Evolutionary conservation across 495 filamentous ascomycete genomes (phyloP), one percentile per base, ranked within the genome.

Genomic region (Aspergillus sclerotioniger): DNA sequence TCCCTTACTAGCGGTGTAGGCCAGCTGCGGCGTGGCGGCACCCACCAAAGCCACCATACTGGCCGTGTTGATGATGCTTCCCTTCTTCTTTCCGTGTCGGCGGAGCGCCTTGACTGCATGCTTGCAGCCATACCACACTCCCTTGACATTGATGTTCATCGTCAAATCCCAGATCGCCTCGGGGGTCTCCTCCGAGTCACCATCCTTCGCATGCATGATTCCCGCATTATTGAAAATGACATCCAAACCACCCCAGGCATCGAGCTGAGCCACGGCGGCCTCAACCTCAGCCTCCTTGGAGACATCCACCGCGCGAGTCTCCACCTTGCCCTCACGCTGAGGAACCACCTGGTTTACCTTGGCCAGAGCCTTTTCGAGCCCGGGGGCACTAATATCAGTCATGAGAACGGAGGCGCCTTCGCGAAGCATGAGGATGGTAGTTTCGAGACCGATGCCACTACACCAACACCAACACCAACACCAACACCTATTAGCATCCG

Each of bases 151-250:
- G 79, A 98, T 94, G 59, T 81, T 83, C 55, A 95, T 90, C 7
- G 94, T 98, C 55, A 92, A 75, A 67, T 98, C 91, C 94, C 94
- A 98, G 76, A 98, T 91, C 54, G 82, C 84, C 75, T 97, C 91
- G 12, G 90, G 85, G 1, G 91, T 96, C 56, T 85, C 79, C 57
- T 95, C 74, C 19, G 93, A 90, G 72, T 96, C 92, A 59, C 83
- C 88, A 70, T 98, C 94, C 53, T 88, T 79, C 31, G 81, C 83
- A 71, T 97, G 92, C 94, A 98, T 98, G 68, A 98, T 98, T 16
- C 94, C 94, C 0, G 94, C 94, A 68, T 98, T 98, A 82, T 98
- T 98, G 84, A 96, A 98, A 60, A 98, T 90, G 62, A 97, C 80
- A 70, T 98, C 94, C 0, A 91, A 76, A n/a, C 94, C 94, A 63